Percentiles rank a stretch among this genome's conserved stretches.
These are phyloP conservation scores for Millerozyma acaciae DNA, from an alignment of 805 yeast species.

Conservation along the genomic window DNA sequence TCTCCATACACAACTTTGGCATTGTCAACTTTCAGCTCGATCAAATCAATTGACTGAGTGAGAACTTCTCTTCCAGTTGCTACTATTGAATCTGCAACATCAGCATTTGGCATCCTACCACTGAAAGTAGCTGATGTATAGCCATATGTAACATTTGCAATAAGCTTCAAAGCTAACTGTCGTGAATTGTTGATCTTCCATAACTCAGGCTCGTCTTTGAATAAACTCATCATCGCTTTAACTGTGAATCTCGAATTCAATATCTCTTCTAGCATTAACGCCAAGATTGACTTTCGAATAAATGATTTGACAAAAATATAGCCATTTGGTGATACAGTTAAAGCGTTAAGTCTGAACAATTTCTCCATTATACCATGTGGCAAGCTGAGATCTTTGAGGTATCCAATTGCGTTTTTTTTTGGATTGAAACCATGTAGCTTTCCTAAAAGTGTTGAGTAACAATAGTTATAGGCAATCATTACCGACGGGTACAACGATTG, in stretches of 20 bases:
- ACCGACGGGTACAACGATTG: slow-evolving; percentile 93
- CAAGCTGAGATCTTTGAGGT: slow-evolving; percentile 39
- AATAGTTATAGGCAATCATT: slow-evolving; percentile 85
- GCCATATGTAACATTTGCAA: slow-evolving; percentile 96
- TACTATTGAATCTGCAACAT: slow-evolving; percentile 91
- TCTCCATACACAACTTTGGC: slow-evolving; percentile 97
- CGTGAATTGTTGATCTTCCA: slow-evolving; percentile 62
- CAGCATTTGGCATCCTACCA: slow-evolving; percentile 96
- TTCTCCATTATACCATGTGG: slow-evolving; percentile 55
- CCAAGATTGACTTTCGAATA: slow-evolving; percentile 67
- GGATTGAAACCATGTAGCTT: slow-evolving; percentile 51
- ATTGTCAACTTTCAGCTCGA: slow-evolving; percentile 67
- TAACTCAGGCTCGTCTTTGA: slow-evolving; percentile 42
- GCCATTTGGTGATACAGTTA: slow-evolving; percentile 84
- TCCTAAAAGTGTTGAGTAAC: slow-evolving; percentile 72
- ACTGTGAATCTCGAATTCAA: slow-evolving; percentile 76
- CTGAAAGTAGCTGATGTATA: slow-evolving; percentile 92
- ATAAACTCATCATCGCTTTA: slow-evolving; percentile 65
- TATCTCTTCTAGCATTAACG: slow-evolving; percentile 81
- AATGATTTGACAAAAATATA: slow-evolving; percentile 64
- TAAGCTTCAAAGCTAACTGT: slow-evolving; percentile 81
- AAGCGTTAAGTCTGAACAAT: slow-evolving; percentile 43
- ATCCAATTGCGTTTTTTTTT: slow-evolving; percentile 50
- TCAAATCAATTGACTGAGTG: slow-evolving; percentile 61
- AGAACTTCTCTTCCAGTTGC: slow-evolving; percentile 85